Evolutionary conservation across 257 asterid genomes (phyloP).

Genomic region (Solanum sejunctum): DNA sequence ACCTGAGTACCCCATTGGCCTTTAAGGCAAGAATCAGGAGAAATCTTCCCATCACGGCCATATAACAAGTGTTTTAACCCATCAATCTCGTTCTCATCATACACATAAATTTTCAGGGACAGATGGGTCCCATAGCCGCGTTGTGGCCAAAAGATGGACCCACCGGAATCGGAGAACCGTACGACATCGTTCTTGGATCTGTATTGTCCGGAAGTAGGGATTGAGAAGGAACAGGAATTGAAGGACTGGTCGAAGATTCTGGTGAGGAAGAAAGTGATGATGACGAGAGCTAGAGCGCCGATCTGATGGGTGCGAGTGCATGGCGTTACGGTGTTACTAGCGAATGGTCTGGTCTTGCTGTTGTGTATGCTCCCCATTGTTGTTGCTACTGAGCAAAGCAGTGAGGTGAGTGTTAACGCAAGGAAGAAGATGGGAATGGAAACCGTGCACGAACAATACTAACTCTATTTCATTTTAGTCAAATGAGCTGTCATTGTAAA

Average conservation of each 20-base stretch:
- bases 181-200: constrained; percentile 14
- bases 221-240: constrained; percentile 11
- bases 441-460: background rate
- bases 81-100: constrained; percentile 69
- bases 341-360: constrained; percentile 1
- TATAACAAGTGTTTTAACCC: constrained; percentile 54
- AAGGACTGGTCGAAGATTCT: constrained; percentile 55
- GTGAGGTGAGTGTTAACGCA: background rate
- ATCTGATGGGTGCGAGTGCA: constrained; percentile 79
- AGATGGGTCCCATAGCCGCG: constrained; percentile 37
- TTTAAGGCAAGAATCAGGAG: constrained; percentile 61
- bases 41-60: constrained; percentile 73
- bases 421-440: background rate
- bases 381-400: background rate
- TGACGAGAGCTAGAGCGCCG: constrained; percentile 60
- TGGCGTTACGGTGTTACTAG: constrained; percentile 11
- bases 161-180: background rate
- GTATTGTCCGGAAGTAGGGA: background rate
- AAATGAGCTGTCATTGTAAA: too few species aligned
- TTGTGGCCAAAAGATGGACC: constrained; percentile 27
- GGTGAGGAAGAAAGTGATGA: constrained; percentile 69
- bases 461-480: too few species aligned
- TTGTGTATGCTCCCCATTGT: background rate
- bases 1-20: constrained; percentile 99
- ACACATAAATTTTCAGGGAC: constrained; percentile 72